A percentile compares a stretch with the other conserved stretches of the same genome.
phyloP scores from a whole-genome alignment of 257 asterid species.

The Jasminum sambac region DNA sequence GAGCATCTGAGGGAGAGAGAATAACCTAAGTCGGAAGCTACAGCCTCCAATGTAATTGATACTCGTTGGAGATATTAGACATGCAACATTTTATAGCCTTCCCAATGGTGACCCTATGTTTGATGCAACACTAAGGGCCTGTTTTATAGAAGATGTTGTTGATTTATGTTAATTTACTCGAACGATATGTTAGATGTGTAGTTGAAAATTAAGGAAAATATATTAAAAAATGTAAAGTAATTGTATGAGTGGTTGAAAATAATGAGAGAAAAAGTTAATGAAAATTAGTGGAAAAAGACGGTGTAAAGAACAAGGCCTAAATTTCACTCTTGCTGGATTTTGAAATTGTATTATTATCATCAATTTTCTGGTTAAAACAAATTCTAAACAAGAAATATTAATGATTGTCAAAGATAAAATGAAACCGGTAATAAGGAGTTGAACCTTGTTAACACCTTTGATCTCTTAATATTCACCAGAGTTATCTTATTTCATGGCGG shows the following conservation, averaged over 20 bases:
- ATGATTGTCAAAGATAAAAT: neutral
- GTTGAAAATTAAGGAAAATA: too few species aligned
- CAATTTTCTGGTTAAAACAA: neutral
- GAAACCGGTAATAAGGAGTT: neutral
- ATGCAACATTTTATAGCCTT: neutral
- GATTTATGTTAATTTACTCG: too few species aligned
- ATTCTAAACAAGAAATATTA: neutral
- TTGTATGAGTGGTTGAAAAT: too few species aligned
- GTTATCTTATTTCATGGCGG: neutral
- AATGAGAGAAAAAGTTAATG: too few species aligned
- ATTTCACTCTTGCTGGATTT: neutral
- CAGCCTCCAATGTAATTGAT: neutral
- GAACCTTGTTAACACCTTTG: neutral
- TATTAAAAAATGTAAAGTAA: too few species aligned
- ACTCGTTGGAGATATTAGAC: neutral
- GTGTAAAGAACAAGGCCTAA: too few species aligned
- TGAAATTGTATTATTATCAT: neutral
- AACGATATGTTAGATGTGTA: too few species aligned
- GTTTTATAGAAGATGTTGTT: too few species aligned
- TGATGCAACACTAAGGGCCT: too few species aligned
- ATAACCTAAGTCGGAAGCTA: constrained; percentile 7
- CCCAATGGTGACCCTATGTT: too few species aligned
- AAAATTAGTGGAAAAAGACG: too few species aligned
- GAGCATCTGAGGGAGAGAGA: neutral
- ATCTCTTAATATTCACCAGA: neutral